A percentile compares a stretch with the other conserved stretches of the same genome.
These are phyloP conservation scores for Penicillium sp. DNA, from an alignment of 2,329 filamentous ascomycete species.

Conservation along the genomic window DNA sequence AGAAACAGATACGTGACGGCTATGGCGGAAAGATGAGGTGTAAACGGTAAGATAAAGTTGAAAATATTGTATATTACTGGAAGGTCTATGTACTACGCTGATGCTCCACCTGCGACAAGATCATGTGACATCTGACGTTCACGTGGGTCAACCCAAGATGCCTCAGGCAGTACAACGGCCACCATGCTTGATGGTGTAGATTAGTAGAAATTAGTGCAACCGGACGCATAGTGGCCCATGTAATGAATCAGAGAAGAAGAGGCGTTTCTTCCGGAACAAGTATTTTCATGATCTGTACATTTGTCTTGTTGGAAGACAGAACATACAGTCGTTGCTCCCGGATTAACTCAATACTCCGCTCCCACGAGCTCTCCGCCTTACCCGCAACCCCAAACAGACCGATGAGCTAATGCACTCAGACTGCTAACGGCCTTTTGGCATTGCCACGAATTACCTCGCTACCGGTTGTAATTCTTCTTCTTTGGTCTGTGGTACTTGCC, in stretches of 20 bases:
- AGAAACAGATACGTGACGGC: no score
- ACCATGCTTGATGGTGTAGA: background rate
- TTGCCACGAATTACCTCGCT: slow-evolving; percentile 1
- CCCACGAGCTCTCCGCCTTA: slow-evolving; percentile 28
- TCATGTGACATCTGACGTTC: background rate
- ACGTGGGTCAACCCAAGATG: background rate
- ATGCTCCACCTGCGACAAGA: no score
- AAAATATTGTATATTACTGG: no score
- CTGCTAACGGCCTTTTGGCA: slow-evolving; percentile 15
- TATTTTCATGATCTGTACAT: background rate
- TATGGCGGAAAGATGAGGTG: no score
- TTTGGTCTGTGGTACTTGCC: background rate
- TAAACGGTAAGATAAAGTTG: no score
- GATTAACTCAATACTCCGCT: slow-evolving; percentile 24
- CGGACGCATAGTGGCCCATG: background rate
- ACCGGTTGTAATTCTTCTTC: slow-evolving; percentile 4
- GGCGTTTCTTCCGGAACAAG: background rate
- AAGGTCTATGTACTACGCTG: no score
- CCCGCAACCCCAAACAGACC: slow-evolving; percentile 29
- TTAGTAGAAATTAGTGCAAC: background rate
- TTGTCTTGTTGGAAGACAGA: background rate
- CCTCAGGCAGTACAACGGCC: background rate
- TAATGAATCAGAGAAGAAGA: background rate
- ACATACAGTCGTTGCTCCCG: slow-evolving; percentile 3
- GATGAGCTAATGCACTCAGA: slow-evolving; percentile 29